Evolutionary conservation across 2,329 filamentous ascomycete species (phyloP).

Genomic region (Purpureocillium takamizusanense): DNA sequence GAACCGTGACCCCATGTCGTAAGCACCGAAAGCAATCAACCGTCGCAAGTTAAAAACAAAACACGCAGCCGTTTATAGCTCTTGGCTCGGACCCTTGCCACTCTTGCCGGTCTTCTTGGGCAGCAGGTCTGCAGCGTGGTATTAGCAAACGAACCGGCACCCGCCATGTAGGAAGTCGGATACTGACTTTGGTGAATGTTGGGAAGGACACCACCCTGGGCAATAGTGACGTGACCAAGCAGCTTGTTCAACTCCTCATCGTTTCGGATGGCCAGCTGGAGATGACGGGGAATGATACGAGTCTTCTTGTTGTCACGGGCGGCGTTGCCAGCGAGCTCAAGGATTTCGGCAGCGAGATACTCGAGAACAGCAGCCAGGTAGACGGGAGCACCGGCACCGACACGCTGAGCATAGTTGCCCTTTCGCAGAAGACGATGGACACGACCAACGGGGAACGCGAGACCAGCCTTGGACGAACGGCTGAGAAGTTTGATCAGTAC

Average conservation of each 20-base stretch:
- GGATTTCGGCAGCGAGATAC: conserved; percentile 97
- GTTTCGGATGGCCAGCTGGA: conserved; percentile 98
- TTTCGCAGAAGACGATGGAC: conserved; percentile 98
- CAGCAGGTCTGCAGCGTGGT: conserved; percentile 65
- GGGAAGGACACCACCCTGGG: conserved; percentile 92
- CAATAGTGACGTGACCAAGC: conserved; percentile 90
- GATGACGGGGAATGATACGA: conserved; percentile 97
- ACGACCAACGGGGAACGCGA: conserved; percentile 98
- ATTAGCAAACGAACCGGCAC: conserved; percentile 24
- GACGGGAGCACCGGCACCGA: conserved; percentile 95
- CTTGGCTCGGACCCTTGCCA: conserved; percentile 87
- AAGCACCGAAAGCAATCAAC: conserved; percentile 59
- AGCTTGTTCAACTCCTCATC: conserved; percentile 99
- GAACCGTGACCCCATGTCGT: conserved; percentile 77
- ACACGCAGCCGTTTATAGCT: conserved; percentile 65
- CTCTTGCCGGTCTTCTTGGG: conserved; percentile 98
- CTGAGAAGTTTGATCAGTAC: conserved; percentile 34
- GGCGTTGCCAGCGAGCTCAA: conserved; percentile 96
- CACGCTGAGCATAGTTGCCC: conserved; percentile 99
- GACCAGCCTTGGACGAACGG: conserved; percentile 97
- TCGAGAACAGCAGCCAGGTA: conserved; percentile 97
- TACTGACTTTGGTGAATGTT: conserved; percentile 96
- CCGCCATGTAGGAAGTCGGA: no score
- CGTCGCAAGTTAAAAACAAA: conserved; percentile 46
- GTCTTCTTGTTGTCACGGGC: conserved; percentile 99